Conservation (phyloP, 257 asterid species). For the Solanum gracilifrons region DNA sequence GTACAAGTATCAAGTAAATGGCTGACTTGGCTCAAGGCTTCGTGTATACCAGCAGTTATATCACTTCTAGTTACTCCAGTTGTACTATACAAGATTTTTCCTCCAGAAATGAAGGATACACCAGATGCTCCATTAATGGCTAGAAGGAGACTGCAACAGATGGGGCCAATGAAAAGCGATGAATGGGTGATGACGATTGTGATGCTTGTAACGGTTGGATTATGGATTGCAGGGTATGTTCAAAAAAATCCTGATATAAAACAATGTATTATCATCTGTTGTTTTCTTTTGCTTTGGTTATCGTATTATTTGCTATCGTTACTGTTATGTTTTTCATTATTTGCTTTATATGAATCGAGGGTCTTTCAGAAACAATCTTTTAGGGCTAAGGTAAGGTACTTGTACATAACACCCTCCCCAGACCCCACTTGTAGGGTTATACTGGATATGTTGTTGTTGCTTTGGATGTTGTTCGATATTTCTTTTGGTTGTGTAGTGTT, state of each 20-base stretch:
- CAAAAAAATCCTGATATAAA: background rate
- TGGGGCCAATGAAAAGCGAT: constrained; percentile 62
- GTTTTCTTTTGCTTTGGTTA: background rate
- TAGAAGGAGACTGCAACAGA: constrained; percentile 38
- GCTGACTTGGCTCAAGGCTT: constrained; percentile 64
- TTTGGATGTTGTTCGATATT: background rate
- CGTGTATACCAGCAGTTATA: constrained; percentile 41
- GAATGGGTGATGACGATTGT: constrained; percentile 75
- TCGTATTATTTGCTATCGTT: background rate
- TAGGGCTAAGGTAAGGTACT: background rate
- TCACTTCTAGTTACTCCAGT: constrained; percentile 43
- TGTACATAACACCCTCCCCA: background rate
- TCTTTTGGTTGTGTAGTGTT: background rate
- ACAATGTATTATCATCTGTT: background rate
- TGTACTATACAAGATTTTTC: constrained; percentile 46
- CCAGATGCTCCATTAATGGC: constrained; percentile 77
- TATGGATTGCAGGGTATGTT: constrained; percentile 74
- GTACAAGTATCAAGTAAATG: constrained; percentile 50
- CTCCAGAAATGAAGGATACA: constrained; percentile 60
- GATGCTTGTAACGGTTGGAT: constrained; percentile 46
- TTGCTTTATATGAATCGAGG: background rate
- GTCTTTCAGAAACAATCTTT: background rate
- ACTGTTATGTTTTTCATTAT: background rate
- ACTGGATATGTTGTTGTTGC: background rate
- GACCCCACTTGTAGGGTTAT: background rate